phyloP scores from a whole-genome alignment of 2,329 filamentous ascomycete genomes.

The Aspergillus quadricinctus region DNA sequence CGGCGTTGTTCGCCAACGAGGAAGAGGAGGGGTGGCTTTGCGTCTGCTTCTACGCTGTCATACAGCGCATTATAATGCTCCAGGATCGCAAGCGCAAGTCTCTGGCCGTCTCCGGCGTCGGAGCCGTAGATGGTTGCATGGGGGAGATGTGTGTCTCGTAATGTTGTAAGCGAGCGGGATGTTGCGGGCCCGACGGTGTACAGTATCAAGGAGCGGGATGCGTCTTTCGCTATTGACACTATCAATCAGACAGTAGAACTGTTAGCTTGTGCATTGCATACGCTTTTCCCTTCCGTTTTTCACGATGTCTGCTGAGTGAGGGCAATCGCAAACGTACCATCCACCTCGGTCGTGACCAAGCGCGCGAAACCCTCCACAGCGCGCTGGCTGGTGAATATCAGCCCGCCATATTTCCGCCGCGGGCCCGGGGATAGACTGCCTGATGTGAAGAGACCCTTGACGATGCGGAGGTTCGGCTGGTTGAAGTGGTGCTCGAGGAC shows the following conservation, averaged over 20 bases:
- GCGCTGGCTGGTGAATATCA: constrained; percentile 49
- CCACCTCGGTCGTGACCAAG: constrained; percentile 29
- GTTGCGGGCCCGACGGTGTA: constrained; percentile 49
- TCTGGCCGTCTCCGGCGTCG: constrained; percentile 80
- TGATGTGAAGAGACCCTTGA: constrained; percentile 34
- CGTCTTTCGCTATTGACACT: constrained; percentile 5
- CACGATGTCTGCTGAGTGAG: not conserved
- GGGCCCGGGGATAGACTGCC: constrained; percentile 21
- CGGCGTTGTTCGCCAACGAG: constrained; percentile 84
- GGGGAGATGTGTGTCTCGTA: constrained; percentile 43
- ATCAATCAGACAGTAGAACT: not conserved
- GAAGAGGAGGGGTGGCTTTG: constrained; percentile 66
- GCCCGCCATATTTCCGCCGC: constrained; percentile 38
- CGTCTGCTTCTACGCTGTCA: constrained; percentile 9
- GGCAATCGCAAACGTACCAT: constrained; percentile 24
- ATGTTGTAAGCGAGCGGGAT: constrained; percentile 60
- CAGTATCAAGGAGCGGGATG: constrained; percentile 30
- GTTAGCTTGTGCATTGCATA: not conserved
- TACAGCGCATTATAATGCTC: constrained; percentile 60
- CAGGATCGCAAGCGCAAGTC: constrained; percentile 72
- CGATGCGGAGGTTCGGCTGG: constrained; percentile 27
- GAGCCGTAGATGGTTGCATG: constrained; percentile 66
- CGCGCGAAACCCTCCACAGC: constrained; percentile 44
- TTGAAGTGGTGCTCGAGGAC: constrained; percentile 45
- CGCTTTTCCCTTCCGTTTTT: not conserved